Evolutionary conservation across 768 basidiomycete genomes (phyloP).

Genomic region (Boletellus ananiceps): DNA sequence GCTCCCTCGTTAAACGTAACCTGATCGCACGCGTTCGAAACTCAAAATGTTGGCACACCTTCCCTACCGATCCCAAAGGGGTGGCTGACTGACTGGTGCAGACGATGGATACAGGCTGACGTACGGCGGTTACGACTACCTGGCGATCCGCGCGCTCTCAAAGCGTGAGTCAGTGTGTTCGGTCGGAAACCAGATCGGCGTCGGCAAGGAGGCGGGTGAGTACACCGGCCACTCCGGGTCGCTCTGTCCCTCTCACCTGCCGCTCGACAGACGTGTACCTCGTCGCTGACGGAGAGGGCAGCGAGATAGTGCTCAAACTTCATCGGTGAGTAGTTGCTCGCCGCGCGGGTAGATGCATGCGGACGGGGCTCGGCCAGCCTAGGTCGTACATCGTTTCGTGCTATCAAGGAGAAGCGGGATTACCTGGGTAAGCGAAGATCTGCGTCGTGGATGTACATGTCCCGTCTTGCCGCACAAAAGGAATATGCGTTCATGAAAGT

Average conservation of each 20-base stretch:
- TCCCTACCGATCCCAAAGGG: neutral
- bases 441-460: conserved; percentile 99
- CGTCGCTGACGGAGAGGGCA: conserved; percentile 79
- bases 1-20: conserved; percentile 86
- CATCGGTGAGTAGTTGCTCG: conserved; percentile 58
- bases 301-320: conserved; percentile 87
- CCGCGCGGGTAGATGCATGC: neutral
- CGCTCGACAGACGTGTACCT: conserved; percentile 66
- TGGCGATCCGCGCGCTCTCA: conserved; percentile 90
- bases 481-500: conserved; percentile 99
- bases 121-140: conserved; percentile 97
- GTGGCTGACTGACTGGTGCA: conserved; percentile 30
- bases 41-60: conserved; percentile 64
- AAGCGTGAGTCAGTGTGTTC: conserved; percentile 85
- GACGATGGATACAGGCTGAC: conserved; percentile 97
- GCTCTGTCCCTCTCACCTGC: conserved; percentile 3
- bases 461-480: conserved; percentile 90
- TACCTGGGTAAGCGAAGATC: conserved; percentile 94
- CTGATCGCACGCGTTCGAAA: conserved; percentile 88
- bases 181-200: conserved; percentile 97
- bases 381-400: conserved; percentile 95
- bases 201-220: conserved; percentile 94
- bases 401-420: conserved; percentile 94
- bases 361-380: conserved; percentile 49
- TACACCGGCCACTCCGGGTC: neutral